Percentiles rank a stretch among this genome's conserved stretches.
These are phyloP conservation scores for Ogataea nakhonphanomensis DNA, from an alignment of 805 yeast genomes.

Conservation along the genomic window DNA sequence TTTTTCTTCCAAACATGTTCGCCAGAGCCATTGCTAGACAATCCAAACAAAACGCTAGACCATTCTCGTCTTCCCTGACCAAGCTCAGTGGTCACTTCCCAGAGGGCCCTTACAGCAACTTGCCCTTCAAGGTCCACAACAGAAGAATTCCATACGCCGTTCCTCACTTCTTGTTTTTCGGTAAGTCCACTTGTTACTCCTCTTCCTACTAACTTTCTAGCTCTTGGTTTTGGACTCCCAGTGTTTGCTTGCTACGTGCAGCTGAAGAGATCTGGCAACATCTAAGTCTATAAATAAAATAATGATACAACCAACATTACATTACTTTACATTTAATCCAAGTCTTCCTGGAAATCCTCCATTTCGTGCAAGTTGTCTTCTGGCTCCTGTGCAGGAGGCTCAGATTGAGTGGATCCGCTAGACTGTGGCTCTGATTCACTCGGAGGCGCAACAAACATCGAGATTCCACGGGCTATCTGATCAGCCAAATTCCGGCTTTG, in stretches of 20 bases:
- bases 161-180: constrained; percentile 77
- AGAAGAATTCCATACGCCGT: constrained; percentile 87
- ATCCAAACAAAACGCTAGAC: constrained; percentile 34
- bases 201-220: constrained; percentile 21
- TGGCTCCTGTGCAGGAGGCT: neutral
- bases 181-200: constrained; percentile 31
- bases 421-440: neutral
- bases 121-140: constrained; percentile 92
- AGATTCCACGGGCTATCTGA: constrained; percentile 18
- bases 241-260: constrained; percentile 76
- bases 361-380: constrained; percentile 4
- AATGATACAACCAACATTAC: constrained; percentile 5
- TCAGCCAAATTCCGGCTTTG: constrained; percentile 13
- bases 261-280: constrained; percentile 79
- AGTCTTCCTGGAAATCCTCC: constrained; percentile 8
- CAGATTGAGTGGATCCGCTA: neutral
- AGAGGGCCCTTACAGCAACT: constrained; percentile 84
- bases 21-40: constrained; percentile 29
- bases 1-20: constrained; percentile 24
- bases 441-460: constrained; percentile 14
- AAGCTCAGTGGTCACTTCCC: constrained; percentile 45
- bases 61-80: constrained; percentile 55
- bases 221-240: constrained; percentile 68
- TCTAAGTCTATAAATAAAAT: constrained; percentile 24
- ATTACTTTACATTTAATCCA: constrained; percentile 5